Evolutionary conservation across 176 grass and related monocot genomes (phyloP).

Genomic region (Eragrostis curvula): DNA sequence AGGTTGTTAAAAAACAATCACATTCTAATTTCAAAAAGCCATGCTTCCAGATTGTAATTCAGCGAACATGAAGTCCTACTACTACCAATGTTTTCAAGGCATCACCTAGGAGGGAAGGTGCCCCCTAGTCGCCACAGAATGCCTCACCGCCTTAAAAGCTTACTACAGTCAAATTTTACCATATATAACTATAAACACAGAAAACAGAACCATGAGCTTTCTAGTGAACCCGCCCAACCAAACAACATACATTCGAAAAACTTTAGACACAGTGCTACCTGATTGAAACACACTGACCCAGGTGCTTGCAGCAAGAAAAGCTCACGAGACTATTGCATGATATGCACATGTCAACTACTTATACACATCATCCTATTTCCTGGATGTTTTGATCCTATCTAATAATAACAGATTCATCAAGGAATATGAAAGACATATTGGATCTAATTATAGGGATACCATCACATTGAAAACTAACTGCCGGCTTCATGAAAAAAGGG

Average conservation of each 20-base stretch:
- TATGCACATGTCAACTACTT: neutral
- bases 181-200: conserved; percentile 4
- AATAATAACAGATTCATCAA: neutral
- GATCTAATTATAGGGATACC: neutral
- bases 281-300: neutral
- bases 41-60: neutral
- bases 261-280: neutral
- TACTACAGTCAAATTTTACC: conserved; percentile 12
- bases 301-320: neutral
- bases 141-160: no score
- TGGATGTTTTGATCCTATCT: neutral
- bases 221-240: neutral
- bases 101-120: no score
- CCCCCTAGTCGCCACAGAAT: no score
- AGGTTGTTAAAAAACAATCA: conserved; percentile 1
- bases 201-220: neutral
- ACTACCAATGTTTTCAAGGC: neutral
- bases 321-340: neutral
- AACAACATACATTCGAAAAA: neutral
- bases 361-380: neutral
- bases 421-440: neutral
- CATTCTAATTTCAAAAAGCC: neutral
- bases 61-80: conserved; percentile 10
- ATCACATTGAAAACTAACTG: neutral
- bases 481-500: no score